Percentiles rank a stretch among this genome's conserved stretches.
phyloP scores from a whole-genome alignment of 441 rosid genomes.

The Bocquillonia castaneifolia region DNA sequence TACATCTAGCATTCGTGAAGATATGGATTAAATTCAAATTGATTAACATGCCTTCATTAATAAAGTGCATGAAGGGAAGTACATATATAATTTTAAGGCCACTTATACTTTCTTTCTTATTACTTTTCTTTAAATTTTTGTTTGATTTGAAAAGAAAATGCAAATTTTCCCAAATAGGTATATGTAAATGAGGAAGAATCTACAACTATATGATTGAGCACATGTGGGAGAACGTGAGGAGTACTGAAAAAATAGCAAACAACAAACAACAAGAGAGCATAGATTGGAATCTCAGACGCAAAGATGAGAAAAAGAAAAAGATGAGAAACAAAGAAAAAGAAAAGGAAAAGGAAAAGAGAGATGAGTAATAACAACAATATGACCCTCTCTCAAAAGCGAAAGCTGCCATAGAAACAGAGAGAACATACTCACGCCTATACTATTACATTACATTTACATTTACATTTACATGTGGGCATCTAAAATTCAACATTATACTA shows the following conservation, averaged over 20 bases:
- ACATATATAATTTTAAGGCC: not conserved
- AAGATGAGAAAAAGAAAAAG: conserved; percentile 11
- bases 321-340: not conserved
- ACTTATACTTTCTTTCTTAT: too few species aligned
- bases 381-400: conserved; percentile 44
- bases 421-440: conserved; percentile 38
- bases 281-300: conserved; percentile 33
- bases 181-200: conserved; percentile 26
- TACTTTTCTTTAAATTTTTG: too few species aligned
- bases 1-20: too few species aligned
- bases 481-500: conserved; percentile 3
- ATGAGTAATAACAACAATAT: conserved; percentile 18
- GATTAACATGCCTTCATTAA: too few species aligned
- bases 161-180: not conserved
- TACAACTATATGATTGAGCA: conserved; percentile 35
- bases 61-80: too few species aligned
- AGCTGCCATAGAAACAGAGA: conserved; percentile 47
- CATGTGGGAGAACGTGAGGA: conserved; percentile 45
- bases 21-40: too few species aligned
- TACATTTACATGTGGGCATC: conserved; percentile 29
- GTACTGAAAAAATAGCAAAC: conserved; percentile 11
- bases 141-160: not conserved
- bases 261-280: conserved; percentile 15
- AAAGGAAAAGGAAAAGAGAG: not conserved
- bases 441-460: not conserved